Conservation (phyloP, 805 yeast genomes). For the Kluyveromyces dobzhanskii region DNA sequence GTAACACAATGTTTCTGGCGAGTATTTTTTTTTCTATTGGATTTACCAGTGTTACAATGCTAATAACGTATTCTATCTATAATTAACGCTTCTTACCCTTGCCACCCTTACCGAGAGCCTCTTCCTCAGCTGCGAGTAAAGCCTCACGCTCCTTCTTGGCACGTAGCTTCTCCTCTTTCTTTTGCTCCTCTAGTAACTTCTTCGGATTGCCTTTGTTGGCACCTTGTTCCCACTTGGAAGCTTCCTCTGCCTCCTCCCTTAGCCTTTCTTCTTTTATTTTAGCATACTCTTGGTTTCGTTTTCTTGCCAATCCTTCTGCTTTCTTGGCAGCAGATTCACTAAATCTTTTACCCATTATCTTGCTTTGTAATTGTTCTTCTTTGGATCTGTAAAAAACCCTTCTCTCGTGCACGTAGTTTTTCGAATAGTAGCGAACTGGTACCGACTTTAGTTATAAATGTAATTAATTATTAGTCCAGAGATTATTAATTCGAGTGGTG, state of each 20-base stretch:
- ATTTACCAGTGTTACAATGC: no score
- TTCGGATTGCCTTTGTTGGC: constrained; percentile 19
- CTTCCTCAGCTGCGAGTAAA: constrained; percentile 27
- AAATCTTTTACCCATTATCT: constrained; percentile 30
- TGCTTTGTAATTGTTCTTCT: not conserved
- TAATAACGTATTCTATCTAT: not conserved
- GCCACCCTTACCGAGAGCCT: constrained; percentile 15
- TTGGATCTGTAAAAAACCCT: no score
- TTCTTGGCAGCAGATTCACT: constrained; percentile 29
- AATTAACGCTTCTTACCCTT: constrained; percentile 15
- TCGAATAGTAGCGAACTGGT: no score
- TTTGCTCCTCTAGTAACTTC: constrained; percentile 25
- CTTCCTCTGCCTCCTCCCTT: constrained; percentile 26
- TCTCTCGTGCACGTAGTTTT: no score
- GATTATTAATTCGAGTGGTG: no score
- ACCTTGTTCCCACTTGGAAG: constrained; percentile 29
- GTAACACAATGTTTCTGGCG: no score
- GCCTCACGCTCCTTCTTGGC: constrained; percentile 27
- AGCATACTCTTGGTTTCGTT: constrained; percentile 24
- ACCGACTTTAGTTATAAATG: no score
- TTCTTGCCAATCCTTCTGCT: constrained; percentile 29
- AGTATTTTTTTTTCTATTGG: no score
- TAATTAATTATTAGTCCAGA: no score
- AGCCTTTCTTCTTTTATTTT: constrained; percentile 20
- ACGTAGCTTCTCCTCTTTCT: constrained; percentile 22